Base-by-base conservation (phyloP, 164 flowering plant species). In the Chloranthus sessilifolius region DNA sequence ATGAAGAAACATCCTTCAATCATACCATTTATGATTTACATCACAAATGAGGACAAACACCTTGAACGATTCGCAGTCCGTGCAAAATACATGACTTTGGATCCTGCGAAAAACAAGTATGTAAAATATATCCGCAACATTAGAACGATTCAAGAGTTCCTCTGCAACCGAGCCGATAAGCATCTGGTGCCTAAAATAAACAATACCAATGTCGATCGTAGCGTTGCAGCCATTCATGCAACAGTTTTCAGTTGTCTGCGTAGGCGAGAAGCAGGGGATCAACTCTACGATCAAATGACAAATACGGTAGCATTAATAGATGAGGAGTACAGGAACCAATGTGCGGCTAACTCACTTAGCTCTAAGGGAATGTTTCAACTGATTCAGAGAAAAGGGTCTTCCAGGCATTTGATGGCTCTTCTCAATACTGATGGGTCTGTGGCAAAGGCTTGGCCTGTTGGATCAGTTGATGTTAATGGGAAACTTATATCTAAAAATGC, bases 1-100 rank as follows among this genome's bases (percentile, higher is more conserved):
- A 88, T 88, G 96, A 88, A 79, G 71, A 88, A 88, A 58, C 96
- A 88, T 59, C 92, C 90, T 40, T 85, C 96, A 40, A 82, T 82
- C 35, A 67, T 84, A 64, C 96, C 96, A 12, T 88, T 88, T 65
- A 85, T 88, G 96, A 66, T 88, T 66, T 84, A 80, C 64, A 88
- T 88, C 45, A 67, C 90, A 15, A 82, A 79, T 54, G 96, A 85
- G 64, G 90, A 73, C 41, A 88, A 85, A 44, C 96, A 82, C 76
- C 11, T 85, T 81, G 94, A 88, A 60, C 53, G 96, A 35, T 88
- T 88, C 64, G 96, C 96, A 12, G 94, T 88, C 3, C 87, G 96
- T 50, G 94, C 96, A 26, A 85, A 88, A 70, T 88, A 88, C 64
- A 88, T 88, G 96, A 82, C 96, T 11, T 61, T 88, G 62, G 96